phyloP scores from a whole-genome alignment of 129 eudicot genomes.

The Chrysanthemum makinoi region DNA sequence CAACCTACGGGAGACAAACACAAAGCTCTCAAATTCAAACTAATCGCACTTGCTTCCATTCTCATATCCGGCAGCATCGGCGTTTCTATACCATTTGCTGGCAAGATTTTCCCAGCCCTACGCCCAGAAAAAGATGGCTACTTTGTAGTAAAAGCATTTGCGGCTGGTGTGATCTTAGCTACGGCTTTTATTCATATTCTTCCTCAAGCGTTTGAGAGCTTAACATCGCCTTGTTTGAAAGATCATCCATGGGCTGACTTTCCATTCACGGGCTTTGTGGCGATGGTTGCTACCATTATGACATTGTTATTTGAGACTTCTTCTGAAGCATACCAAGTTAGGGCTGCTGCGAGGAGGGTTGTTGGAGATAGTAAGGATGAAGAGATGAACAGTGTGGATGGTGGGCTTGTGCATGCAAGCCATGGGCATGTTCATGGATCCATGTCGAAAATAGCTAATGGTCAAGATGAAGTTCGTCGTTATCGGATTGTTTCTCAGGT shows the following conservation, averaged over 20 bases:
- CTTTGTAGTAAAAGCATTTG: conserved; percentile 49
- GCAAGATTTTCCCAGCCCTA: conserved; percentile 35
- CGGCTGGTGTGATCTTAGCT: conserved; percentile 54
- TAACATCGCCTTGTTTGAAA: conserved; percentile 40
- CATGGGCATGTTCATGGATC: conserved; percentile 25
- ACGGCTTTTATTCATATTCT: conserved; percentile 52
- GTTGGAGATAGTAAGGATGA: conserved; percentile 18
- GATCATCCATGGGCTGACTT: conserved; percentile 38
- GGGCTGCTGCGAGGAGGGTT: conserved; percentile 23
- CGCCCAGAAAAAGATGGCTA: conserved; percentile 41
- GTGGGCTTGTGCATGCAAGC: conserved; percentile 1
- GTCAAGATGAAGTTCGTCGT: conserved; percentile 22
- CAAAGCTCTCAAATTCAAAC: conserved; percentile 39
- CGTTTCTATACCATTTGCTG: conserved; percentile 38
- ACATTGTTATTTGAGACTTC: conserved; percentile 43
- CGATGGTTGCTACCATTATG: conserved; percentile 42
- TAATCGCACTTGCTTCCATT: conserved; percentile 43
- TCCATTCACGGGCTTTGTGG: conserved; percentile 49
- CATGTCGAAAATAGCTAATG: conserved; percentile 3
- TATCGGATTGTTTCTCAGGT: conserved; percentile 32
- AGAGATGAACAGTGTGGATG: background rate
- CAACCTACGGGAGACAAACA: conserved; percentile 18
- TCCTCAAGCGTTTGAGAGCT: conserved; percentile 44
- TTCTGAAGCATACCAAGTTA: conserved; percentile 35
- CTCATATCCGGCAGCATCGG: conserved; percentile 43